Evolutionary conservation across 2,329 filamentous ascomycete species (phyloP).

Genomic region (Talaromyces pinophilus): DNA sequence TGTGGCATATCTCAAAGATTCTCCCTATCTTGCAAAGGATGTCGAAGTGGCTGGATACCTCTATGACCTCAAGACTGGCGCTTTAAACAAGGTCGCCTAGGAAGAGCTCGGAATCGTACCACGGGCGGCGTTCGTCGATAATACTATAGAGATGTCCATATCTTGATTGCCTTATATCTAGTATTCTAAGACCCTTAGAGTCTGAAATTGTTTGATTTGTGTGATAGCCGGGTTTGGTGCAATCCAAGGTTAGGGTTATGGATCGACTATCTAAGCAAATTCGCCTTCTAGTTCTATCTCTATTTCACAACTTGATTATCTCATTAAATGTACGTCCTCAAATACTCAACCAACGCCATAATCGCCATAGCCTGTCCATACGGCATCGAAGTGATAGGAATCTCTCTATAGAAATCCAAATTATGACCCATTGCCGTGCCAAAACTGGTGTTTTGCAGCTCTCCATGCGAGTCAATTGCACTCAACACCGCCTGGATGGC

Average conservation of each 20-base stretch:
- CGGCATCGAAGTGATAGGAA: conserved; percentile 76
- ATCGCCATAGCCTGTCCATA: conserved; percentile 85
- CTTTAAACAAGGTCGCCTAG: not conserved
- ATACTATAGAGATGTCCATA: no score
- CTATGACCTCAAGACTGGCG: not conserved
- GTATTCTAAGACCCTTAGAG: no score
- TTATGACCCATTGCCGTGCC: conserved; percentile 75
- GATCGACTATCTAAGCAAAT: not conserved
- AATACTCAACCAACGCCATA: conserved; percentile 74
- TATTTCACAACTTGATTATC: not conserved
- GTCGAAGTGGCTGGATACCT: not conserved
- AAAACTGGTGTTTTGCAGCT: conserved; percentile 73
- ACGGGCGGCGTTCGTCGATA: no score
- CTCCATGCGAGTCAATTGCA: conserved; percentile 66
- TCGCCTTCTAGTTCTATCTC: not conserved
- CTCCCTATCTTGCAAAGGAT: not conserved
- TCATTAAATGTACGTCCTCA: conserved; percentile 59
- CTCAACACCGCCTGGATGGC: conserved; percentile 68
- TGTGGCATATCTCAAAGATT: not conserved
- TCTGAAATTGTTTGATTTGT: no score
- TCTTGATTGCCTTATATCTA: no score
- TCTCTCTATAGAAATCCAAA: conserved; percentile 75
- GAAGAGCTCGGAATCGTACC: no score
- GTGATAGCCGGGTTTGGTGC: not conserved
- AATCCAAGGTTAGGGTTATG: not conserved